A percentile compares a stretch with the other conserved stretches of the same genome.
phyloP scores from a whole-genome alignment of 805 yeast genomes.

The Metschnikowia vanudenii region DNA sequence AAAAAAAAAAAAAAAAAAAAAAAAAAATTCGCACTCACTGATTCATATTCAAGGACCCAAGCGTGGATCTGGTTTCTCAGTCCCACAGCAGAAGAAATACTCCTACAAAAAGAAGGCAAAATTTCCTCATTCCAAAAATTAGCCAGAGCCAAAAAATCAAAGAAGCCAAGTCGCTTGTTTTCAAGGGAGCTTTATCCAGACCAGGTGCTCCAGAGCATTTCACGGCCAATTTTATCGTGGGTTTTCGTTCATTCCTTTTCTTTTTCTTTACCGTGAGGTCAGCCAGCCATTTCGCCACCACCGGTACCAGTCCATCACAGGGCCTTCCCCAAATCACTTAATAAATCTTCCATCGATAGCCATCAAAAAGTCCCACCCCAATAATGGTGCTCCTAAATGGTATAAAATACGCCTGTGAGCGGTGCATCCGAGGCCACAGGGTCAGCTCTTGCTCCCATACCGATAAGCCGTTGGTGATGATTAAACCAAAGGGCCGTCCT shows the following conservation, averaged over 20 bases:
- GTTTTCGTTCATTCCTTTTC: not conserved
- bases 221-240: not conserved
- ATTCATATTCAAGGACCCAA: too few species aligned
- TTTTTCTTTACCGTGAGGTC: not conserved
- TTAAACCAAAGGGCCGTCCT: constrained; percentile 96
- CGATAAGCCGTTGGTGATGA: constrained; percentile 86
- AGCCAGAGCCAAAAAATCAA: not conserved
- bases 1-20: not conserved
- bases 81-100: not conserved
- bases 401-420: constrained; percentile 91
- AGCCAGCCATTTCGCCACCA: not conserved
- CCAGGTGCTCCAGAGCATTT: not conserved
- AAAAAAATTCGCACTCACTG: too few species aligned
- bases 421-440: constrained; percentile 95
- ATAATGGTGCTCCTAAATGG: constrained; percentile 88
- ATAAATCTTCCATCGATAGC: not conserved
- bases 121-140: too few species aligned
- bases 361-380: not conserved
- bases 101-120: not conserved
- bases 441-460: constrained; percentile 93
- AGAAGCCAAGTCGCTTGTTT: not conserved
- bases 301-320: not conserved
- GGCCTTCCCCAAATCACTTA: not conserved
- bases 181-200: not conserved
- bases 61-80: too few species aligned